Evolutionary conservation across 306 rosid genomes (phyloP).

Genomic region (Sechiopsis laciniata): DNA sequence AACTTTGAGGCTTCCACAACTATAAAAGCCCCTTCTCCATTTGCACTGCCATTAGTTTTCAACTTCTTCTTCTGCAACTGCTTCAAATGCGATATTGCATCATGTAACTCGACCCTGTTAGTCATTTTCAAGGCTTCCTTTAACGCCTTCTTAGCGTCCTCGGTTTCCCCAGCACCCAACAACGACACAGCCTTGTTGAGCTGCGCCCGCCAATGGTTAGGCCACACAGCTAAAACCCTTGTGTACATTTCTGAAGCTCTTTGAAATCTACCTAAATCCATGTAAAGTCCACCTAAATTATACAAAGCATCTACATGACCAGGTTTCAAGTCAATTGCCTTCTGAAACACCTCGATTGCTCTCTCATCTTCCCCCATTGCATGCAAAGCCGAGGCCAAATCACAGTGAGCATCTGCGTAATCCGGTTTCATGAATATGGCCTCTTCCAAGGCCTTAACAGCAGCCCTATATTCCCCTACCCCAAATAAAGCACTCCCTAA

Average conservation of each 20-base stretch:
- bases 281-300: slow-evolving; percentile 91
- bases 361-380: slow-evolving; percentile 91
- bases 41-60: slow-evolving; percentile 48
- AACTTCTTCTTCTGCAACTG: slow-evolving; percentile 90
- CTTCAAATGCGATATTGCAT: slow-evolving; percentile 89
- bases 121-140: slow-evolving; percentile 98
- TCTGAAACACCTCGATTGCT: slow-evolving; percentile 92
- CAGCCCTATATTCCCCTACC: slow-evolving; percentile 94
- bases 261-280: slow-evolving; percentile 89
- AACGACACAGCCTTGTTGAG: slow-evolving; percentile 94
- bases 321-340: slow-evolving; percentile 92
- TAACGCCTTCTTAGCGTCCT: slow-evolving; percentile 82
- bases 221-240: slow-evolving; percentile 90
- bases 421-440: slow-evolving; percentile 93
- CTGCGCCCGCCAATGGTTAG: slow-evolving; percentile 98
- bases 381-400: slow-evolving; percentile 93
- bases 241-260: slow-evolving; percentile 99
- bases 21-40: slow-evolving; percentile 58
- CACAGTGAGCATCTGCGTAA: slow-evolving; percentile 96
- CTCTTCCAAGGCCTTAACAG: slow-evolving; percentile 90
- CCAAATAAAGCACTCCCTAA: slow-evolving; percentile 96
- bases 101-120: slow-evolving; percentile 92
- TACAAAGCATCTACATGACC: slow-evolving; percentile 91
- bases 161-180: slow-evolving; percentile 86
- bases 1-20: slow-evolving; percentile 61